These are phyloP conservation scores for Flammula alnicola DNA, from an alignment of 1,284 basidiomycete genomes.

Conservation along the genomic window DNA sequence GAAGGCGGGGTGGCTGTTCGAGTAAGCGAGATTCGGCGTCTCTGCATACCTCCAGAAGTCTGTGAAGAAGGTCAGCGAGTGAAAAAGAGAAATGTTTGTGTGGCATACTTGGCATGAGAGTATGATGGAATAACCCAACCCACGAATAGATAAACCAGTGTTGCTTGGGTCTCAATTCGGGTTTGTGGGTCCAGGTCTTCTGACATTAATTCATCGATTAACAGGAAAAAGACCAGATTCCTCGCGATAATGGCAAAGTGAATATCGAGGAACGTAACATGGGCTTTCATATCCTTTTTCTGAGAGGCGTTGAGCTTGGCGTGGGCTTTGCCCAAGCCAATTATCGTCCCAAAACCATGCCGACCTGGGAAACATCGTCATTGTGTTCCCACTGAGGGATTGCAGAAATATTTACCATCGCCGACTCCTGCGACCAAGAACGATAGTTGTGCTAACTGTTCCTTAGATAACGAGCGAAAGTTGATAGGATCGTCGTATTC, in stretches of 20 bases:
- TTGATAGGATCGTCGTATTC: slow-evolving; percentile 21
- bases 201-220: too few species aligned
- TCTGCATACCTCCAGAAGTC: slow-evolving; percentile 1
- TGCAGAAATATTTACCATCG: too few species aligned
- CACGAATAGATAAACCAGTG: slow-evolving; percentile 26
- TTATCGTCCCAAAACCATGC: slow-evolving; percentile 27
- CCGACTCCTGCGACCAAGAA: too few species aligned
- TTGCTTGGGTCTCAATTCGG: slow-evolving; percentile 19
- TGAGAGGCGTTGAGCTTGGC: slow-evolving; percentile 19
- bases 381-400: too few species aligned
- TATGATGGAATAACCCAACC: slow-evolving; percentile 26
- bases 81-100: not conserved
- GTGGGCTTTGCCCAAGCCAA: slow-evolving; percentile 22
- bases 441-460: too few species aligned
- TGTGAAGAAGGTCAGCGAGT: not conserved
- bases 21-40: slow-evolving; percentile 4
- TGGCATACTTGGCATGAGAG: slow-evolving; percentile 21
- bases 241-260: too few species aligned
- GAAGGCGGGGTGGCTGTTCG: slow-evolving; percentile 20
- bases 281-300: too few species aligned
- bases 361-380: too few species aligned
- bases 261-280: too few species aligned
- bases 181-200: too few species aligned
- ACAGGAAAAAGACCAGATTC: too few species aligned
- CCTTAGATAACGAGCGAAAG: too few species aligned